These are phyloP conservation scores for Oryza officinalis DNA, from an alignment of 176 grass and related monocot genomes.

Conservation along the genomic window DNA sequence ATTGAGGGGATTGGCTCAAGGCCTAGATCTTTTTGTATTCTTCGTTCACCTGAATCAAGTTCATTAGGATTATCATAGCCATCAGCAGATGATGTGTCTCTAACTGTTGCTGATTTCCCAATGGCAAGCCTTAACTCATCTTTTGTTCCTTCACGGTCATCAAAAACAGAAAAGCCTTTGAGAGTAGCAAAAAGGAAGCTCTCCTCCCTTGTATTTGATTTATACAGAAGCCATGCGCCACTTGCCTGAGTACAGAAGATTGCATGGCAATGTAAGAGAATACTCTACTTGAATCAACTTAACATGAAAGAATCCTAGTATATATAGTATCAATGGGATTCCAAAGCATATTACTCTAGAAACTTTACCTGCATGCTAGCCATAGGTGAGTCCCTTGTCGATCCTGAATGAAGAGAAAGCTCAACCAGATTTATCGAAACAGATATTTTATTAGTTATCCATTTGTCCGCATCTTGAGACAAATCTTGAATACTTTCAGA, in stretches of 20 bases:
- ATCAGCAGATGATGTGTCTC: constrained; percentile 53
- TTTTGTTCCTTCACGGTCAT: constrained; percentile 97
- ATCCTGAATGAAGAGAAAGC: constrained; percentile 90
- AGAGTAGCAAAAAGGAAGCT: constrained; percentile 91
- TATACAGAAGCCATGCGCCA: constrained; percentile 95
- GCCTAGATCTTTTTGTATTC: constrained; percentile 61
- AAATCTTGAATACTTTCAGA: constrained; percentile 50
- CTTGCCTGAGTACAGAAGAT: constrained; percentile 58
- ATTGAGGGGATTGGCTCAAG: constrained; percentile 81
- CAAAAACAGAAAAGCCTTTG: constrained; percentile 95
- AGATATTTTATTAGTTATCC: constrained; percentile 76
- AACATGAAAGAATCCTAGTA: constrained; percentile 31
- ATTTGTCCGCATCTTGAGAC: constrained; percentile 47
- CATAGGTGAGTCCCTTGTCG: constrained; percentile 81
- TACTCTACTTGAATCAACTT: background rate
- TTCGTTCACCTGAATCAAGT: constrained; percentile 55
- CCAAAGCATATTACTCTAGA: constrained; percentile 20
- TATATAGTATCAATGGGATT: constrained; percentile 22
- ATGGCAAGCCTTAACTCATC: constrained; percentile 97
- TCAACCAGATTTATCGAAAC: constrained; percentile 82
- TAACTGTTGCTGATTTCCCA: constrained; percentile 75
- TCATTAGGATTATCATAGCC: constrained; percentile 46
- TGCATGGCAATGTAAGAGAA: constrained; percentile 10
- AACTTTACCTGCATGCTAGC: constrained; percentile 71
- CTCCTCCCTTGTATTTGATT: constrained; percentile 77